Conservation (phyloP, 2,329 filamentous ascomycete genomes). For the Exophiala sideris region DNA sequence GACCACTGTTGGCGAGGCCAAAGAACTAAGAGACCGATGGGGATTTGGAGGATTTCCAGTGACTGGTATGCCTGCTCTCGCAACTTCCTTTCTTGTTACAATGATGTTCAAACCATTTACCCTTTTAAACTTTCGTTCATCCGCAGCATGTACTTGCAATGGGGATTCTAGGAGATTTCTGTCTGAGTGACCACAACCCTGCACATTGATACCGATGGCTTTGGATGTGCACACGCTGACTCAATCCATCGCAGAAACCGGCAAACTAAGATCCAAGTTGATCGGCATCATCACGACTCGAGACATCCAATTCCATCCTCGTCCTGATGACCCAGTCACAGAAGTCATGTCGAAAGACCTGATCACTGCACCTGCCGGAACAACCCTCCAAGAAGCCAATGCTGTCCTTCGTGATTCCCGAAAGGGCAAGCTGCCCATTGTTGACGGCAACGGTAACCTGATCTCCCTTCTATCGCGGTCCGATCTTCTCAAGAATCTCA, state of each 20-base stretch:
- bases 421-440: slow-evolving; percentile 96
- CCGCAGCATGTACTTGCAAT: slow-evolving; percentile 86
- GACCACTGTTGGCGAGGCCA: slow-evolving; percentile 88
- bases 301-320: slow-evolving; percentile 93
- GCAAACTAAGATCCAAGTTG: slow-evolving; percentile 90
- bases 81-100: slow-evolving; percentile 27
- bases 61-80: slow-evolving; percentile 69
- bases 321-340: slow-evolving; percentile 68
- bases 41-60: slow-evolving; percentile 98
- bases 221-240: slow-evolving; percentile 11
- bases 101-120: slow-evolving; percentile 71
- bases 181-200: slow-evolving; percentile 43
- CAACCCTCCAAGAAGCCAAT: slow-evolving; percentile 85
- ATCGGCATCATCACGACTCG: slow-evolving; percentile 96
- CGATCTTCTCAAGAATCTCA: slow-evolving; percentile 96
- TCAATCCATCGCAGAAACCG: slow-evolving; percentile 63
- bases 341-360: slow-evolving; percentile 95
- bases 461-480: slow-evolving; percentile 90
- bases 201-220: slow-evolving; percentile 20
- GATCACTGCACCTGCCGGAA: slow-evolving; percentile 78
- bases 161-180: slow-evolving; percentile 80
- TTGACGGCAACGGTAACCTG: slow-evolving; percentile 78
- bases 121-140: slow-evolving; percentile 99
- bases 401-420: slow-evolving; percentile 89
- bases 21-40: slow-evolving; percentile 93